Evolutionary conservation across 768 basidiomycete genomes (phyloP), one percentile per base, ranked within the genome.

Genomic region (Melanogaster broomeanus): DNA sequence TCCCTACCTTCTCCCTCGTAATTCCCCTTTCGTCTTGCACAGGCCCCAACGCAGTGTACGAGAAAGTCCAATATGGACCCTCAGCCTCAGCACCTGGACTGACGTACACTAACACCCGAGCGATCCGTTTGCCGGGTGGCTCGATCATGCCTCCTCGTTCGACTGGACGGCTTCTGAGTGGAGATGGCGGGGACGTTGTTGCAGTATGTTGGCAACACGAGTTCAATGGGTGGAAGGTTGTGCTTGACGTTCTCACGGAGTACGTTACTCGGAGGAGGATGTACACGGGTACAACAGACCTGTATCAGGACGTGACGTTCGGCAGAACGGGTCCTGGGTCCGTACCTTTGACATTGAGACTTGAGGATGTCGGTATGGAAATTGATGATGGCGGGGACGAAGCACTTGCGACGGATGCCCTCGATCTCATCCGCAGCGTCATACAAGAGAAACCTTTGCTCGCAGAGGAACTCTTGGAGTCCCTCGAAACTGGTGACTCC

Each of bases 221-320:
- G 40, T 85, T 93, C 61, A 90, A 88, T 7, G 92, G 90, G 3
- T 97, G 94, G 94, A 87, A 82, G 56, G 66, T 96, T 13, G 69
- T 96, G 6, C 66, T 93, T n/a, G 93, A 93, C 58, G 72, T 95
- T 9, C 73, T 96, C 46, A 81, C 82, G 4, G 86, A 88, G 62
- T 91, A 87, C 62, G 83, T 87, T 49, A 84, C 82, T 51, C 79
- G 80, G 27, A 71, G 77, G 51, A 77, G 81, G 10, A 66, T 76
- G 61, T 71, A 78, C 42, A 52, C 73, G n/a, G 60, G 67, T 2
- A 64, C 65, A 7, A 71, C 21, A 67, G 76, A 18, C 66, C 65
- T 71, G 12, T 81, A 81, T 59, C 75, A 77, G 42, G 80, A 82
- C 38, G 73, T 69, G 45, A 80, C 82, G 6, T 85, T 84, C 52